phyloP scores from a whole-genome alignment of 116 monocot genomes.

The Iris pallida region DNA sequence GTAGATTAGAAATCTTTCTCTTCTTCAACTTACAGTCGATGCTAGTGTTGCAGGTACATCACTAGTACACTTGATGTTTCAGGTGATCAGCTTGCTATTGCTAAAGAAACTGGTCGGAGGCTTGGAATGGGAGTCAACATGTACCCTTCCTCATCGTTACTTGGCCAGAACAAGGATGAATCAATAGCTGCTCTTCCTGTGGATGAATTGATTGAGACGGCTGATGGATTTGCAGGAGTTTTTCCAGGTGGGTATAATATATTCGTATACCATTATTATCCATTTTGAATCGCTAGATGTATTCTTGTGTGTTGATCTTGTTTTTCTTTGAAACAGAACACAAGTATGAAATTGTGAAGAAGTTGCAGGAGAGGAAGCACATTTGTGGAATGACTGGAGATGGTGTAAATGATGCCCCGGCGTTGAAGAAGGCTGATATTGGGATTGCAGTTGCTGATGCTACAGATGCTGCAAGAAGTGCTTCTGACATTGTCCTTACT shows the following conservation, averaged over 20 bases:
- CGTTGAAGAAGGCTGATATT: conserved; percentile 88
- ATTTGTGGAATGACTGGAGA: conserved; percentile 96
- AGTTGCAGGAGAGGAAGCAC: conserved; percentile 84
- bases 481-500: conserved; percentile 87
- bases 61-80: not conserved
- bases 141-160: conserved; percentile 87
- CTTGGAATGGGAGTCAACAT: conserved; percentile 94
- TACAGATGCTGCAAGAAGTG: conserved; percentile 84
- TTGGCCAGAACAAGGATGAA: conserved; percentile 64
- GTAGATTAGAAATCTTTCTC: conserved; percentile 21
- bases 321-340: conserved; percentile 44
- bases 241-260: conserved; percentile 53
- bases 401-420: conserved; percentile 91
- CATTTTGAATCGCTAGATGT: not conserved
- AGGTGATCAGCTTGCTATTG: conserved; percentile 94
- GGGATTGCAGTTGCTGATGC: conserved; percentile 95
- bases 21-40: not conserved
- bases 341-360: conserved; percentile 92
- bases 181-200: conserved; percentile 66
- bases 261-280: not conserved
- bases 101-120: conserved; percentile 82
- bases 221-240: conserved; percentile 91
- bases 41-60: not conserved
- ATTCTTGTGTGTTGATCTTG: not conserved
- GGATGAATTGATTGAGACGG: conserved; percentile 86